phyloP scores from a whole-genome alignment of 768 basidiomycete genomes.

The Antrodiella citrinella region DNA sequence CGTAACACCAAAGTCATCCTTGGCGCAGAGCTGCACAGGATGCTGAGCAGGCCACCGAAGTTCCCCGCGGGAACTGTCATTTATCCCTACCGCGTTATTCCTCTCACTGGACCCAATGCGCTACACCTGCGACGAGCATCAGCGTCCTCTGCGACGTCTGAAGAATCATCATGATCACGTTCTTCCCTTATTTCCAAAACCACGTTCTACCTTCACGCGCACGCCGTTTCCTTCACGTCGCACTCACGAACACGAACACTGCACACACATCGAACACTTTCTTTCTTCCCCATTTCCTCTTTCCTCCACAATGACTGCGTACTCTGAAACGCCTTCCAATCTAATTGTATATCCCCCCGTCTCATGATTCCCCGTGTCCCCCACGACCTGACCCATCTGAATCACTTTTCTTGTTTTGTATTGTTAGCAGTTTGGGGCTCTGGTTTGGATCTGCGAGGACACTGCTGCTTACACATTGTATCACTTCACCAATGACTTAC shows the following conservation, averaged over 20 bases:
- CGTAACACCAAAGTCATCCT: background rate
- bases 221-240: background rate
- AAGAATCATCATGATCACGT: background rate
- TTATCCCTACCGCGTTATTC: background rate
- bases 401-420: background rate
- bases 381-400: background rate
- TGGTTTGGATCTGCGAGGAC: background rate
- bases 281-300: background rate
- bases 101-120: background rate
- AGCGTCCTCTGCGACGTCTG: background rate
- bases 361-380: conserved; percentile 1
- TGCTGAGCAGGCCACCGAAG: background rate
- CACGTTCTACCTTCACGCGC: no score
- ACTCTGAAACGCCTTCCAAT: background rate
- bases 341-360: conserved; percentile 1
- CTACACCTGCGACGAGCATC: background rate
- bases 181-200: background rate
- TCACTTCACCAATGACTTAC: no score
- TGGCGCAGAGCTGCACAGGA: background rate
- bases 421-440: no score
- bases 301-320: background rate
- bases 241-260: background rate
- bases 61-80: background rate
- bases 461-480: background rate
- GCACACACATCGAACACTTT: background rate